A percentile compares a stretch with the other conserved stretches of the same genome.
Conservation (phyloP, 148 eudicot species). For the Fallopia convolvulus region DNA sequence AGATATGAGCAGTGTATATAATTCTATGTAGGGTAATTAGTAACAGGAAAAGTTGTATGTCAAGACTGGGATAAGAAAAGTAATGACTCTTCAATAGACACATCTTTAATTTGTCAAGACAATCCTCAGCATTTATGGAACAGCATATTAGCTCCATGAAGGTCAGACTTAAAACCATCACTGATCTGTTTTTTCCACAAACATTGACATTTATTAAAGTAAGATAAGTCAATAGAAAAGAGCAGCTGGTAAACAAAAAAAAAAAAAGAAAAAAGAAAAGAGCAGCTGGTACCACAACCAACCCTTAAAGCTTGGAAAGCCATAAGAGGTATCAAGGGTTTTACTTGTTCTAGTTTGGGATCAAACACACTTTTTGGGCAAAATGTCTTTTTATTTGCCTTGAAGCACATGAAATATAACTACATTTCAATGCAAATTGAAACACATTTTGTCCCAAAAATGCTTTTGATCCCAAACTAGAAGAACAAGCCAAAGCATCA, state of each 20-base stretch:
- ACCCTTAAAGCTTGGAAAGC: background rate
- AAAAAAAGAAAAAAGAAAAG: background rate
- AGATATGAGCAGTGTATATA: background rate
- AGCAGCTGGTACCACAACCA: background rate
- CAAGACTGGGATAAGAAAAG: background rate
- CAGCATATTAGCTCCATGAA: background rate
- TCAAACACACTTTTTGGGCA: no score
- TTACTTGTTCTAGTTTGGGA: background rate
- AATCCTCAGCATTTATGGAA: background rate
- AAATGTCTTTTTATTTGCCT: no score
- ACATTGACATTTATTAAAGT: background rate
- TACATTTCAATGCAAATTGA: no score
- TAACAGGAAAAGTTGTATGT: background rate
- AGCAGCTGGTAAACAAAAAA: background rate
- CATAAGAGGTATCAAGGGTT: background rate
- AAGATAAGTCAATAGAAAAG: background rate
- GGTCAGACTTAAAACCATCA: background rate
- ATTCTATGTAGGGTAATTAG: background rate
- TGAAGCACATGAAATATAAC: no score
- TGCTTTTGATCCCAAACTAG: no score
- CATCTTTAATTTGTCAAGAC: background rate
- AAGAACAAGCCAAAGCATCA: background rate
- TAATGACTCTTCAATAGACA: background rate
- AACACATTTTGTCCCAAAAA: no score
- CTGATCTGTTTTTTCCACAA: background rate